Conservation (phyloP, 1,284 basidiomycete genomes). For the Takashimella koratensis region DNA sequence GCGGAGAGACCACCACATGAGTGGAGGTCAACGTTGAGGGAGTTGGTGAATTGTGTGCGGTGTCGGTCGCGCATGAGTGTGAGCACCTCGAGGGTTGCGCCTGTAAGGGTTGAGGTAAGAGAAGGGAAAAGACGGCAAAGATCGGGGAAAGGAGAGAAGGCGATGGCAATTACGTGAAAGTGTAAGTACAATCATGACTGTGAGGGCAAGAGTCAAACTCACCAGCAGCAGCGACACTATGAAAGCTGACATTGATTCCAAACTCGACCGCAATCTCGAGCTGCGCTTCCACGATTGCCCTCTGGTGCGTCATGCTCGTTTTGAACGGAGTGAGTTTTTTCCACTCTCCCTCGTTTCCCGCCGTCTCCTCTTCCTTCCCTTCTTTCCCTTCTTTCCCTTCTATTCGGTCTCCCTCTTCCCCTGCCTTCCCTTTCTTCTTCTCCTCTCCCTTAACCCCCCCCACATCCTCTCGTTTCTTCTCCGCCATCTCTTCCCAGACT, state of each 20-base stretch:
- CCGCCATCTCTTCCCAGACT: not conserved
- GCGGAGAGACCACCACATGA: slow-evolving; percentile 38
- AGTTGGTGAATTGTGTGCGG: slow-evolving; percentile 26
- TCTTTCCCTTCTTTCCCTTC: slow-evolving; percentile 1
- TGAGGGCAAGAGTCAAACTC: slow-evolving; percentile 17
- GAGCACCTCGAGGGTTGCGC: slow-evolving; percentile 46
- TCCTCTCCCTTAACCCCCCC: not conserved
- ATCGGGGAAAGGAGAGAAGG: too few relatives aligned
- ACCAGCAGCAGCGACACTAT: slow-evolving; percentile 49
- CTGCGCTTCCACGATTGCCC: slow-evolving; percentile 42
- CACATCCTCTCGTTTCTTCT: not conserved
- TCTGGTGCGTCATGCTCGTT: slow-evolving; percentile 49
- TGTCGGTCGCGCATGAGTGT: slow-evolving; percentile 29
- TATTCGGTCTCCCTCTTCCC: not conserved
- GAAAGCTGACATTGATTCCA: slow-evolving; percentile 47
- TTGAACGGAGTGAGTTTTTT: slow-evolving; percentile 45
- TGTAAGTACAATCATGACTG: not conserved
- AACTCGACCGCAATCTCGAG: slow-evolving; percentile 48
- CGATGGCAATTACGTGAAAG: too few relatives aligned
- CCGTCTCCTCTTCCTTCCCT: not conserved
- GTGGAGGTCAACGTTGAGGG: slow-evolving; percentile 48
- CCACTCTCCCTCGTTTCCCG: slow-evolving; percentile 15
- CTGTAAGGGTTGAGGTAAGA: too few relatives aligned
- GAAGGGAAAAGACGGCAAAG: too few relatives aligned
- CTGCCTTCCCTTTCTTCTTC: not conserved